Conservation (phyloP, 805 yeast genomes). For the Isabelozyma heimii region DNA sequence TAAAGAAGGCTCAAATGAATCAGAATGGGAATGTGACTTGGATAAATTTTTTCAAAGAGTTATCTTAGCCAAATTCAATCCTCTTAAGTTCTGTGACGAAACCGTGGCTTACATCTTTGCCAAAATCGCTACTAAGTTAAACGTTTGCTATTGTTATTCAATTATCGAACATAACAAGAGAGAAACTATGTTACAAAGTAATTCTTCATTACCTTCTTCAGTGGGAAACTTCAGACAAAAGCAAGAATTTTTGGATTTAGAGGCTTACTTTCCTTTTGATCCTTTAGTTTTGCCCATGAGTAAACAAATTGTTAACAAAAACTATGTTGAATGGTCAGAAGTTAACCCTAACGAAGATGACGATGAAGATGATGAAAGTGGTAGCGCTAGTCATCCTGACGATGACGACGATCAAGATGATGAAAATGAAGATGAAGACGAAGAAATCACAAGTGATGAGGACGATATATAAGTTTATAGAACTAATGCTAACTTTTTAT, state of each 20-base stretch:
- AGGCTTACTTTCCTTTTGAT: constrained; percentile 96
- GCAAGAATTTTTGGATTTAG: constrained; percentile 84
- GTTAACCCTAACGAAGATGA: constrained; percentile 54
- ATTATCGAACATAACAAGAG: constrained; percentile 88
- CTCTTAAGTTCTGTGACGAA: constrained; percentile 88
- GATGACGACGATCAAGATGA: constrained; percentile 24
- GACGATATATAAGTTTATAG: constrained; percentile 8
- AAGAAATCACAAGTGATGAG: constrained; percentile 20
- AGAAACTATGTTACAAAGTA: constrained; percentile 52
- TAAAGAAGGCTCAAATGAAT: constrained; percentile 12
- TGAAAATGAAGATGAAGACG: constrained; percentile 18
- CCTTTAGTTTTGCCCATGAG: constrained; percentile 74
- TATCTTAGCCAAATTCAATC: constrained; percentile 86
- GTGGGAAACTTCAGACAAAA: constrained; percentile 51
- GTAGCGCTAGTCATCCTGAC: constrained; percentile 24
- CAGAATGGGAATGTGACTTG: constrained; percentile 71
- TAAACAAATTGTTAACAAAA: constrained; percentile 49
- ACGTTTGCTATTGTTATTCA: constrained; percentile 89
- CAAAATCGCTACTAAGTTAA: constrained; percentile 82
- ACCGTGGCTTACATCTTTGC: constrained; percentile 94
- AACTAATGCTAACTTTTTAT: neutral
- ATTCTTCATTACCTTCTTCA: constrained; percentile 23
- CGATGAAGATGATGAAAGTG: constrained; percentile 50
- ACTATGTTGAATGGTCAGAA: constrained; percentile 70
- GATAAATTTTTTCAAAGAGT: constrained; percentile 86